Base-by-base conservation (phyloP, 257 asterid genomes). In the Fraxinus anomala region DNA sequence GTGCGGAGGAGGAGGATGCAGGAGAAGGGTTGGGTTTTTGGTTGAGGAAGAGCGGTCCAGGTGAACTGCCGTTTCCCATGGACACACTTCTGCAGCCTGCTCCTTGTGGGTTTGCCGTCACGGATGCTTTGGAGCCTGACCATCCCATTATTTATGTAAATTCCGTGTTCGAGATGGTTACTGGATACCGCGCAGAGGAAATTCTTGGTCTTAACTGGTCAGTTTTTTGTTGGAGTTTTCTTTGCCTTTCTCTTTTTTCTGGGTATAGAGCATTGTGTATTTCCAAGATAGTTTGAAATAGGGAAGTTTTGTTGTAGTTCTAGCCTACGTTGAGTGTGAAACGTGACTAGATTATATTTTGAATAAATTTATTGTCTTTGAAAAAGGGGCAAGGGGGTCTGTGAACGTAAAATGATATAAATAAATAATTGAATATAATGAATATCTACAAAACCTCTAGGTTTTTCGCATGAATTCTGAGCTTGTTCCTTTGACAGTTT, bases 181-280 rank as follows among this genome's bases (percentile, higher is more conserved):
- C 91, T 21, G 91, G 91, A 59, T 88, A 88, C 68, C 85, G 82
- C 17, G 91, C 89, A 12, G 91, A 88, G 76, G 88, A 88, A 80
- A 87, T 88, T 54, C 91, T 88, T 65, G 89, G 89, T 51, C 86
- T 86, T 33, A 88, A 88, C 75, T 88, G 91, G 91, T 86, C 36
- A 75, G 77, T 83, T 23, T 34, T 12, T 36, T 14, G 36, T 68
- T 6, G 61, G 37, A 36, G 19, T 71, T 72, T 13, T 51, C 2
- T 11, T 40, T 40, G 30, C 19, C 36, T 14, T 0, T 24, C 23
- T 11, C 30, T 72, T 28, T 42, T 72, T 40, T 0, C 2, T 31
- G 12, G 28, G 31, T 40, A 42, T 6, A 72, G 3, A 36, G 34
- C 16, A 36, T 72, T 40, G 17, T 70, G 61, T 3, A n/a, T 61